Conservation (phyloP, 192 early-diverging fungal species). For the Backusella circina region DNA sequence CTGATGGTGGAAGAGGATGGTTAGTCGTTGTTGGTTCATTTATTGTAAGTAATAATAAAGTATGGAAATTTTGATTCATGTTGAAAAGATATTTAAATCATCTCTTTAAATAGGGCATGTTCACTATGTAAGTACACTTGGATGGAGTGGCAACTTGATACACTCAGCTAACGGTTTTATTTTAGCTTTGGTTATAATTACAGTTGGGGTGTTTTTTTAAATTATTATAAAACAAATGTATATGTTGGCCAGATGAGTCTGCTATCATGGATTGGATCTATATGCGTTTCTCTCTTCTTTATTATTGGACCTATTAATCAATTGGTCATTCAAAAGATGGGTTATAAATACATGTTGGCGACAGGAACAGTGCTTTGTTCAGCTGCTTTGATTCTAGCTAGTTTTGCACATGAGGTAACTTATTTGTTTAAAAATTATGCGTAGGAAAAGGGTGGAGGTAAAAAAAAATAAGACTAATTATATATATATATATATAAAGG, state of each 20-base stretch:
- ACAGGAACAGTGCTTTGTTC: constrained; percentile 44
- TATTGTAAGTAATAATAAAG: constrained; percentile 34
- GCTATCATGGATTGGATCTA: constrained; percentile 46
- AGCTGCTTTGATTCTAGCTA: constrained; percentile 41
- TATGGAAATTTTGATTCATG: neutral
- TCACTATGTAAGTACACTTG: constrained; percentile 10
- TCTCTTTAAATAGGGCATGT: constrained; percentile 11
- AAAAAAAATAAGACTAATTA: neutral
- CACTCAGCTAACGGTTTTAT: neutral
- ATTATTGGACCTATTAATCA: constrained; percentile 34
- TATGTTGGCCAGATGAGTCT: constrained; percentile 34
- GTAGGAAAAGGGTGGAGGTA: neutral
- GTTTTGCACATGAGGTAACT: constrained; percentile 27
- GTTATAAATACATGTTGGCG: constrained; percentile 42
- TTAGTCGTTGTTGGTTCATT: constrained; percentile 38
- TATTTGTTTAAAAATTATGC: neutral
- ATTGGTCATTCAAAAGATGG: constrained; percentile 40
- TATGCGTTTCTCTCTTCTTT: constrained; percentile 42
- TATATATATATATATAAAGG: constrained; percentile 11
- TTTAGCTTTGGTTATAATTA: constrained; percentile 45
- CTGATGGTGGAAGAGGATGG: constrained; percentile 44
- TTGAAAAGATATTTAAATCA: neutral
- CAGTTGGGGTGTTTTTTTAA: constrained; percentile 46
- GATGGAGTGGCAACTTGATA: neutral
- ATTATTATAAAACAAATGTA: constrained; percentile 38